Evolutionary conservation across 129 eudicot species (phyloP).

Genomic region (Apium graveolens): DNA sequence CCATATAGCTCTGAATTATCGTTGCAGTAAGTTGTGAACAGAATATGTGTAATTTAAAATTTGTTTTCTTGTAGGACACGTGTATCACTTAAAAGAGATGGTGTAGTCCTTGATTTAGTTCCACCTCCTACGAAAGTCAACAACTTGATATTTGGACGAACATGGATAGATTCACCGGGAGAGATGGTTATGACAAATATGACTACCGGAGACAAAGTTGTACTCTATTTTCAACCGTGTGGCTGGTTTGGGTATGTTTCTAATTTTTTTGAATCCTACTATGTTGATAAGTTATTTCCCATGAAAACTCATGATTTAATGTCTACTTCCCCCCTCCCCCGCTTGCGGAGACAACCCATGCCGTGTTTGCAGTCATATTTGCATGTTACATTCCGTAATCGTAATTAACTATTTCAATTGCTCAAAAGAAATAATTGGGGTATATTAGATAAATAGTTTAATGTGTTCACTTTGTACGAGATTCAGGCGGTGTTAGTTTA

Average conservation of each 20-base stretch:
- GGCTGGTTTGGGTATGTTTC: slow-evolving; percentile 87
- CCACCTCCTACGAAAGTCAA: slow-evolving; percentile 92
- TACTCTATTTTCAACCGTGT: slow-evolving; percentile 86
- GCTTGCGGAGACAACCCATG: too few relatives aligned
- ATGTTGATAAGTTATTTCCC: background rate
- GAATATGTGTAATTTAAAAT: background rate
- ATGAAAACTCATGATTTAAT: too few relatives aligned
- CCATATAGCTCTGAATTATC: background rate
- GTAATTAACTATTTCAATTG: background rate
- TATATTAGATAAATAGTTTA: background rate
- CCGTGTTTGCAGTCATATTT: background rate
- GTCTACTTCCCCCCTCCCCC: background rate
- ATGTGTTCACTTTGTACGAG: background rate
- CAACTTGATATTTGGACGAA: slow-evolving; percentile 85
- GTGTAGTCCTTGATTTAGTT: slow-evolving; percentile 71
- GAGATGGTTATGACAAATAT: slow-evolving; percentile 80
- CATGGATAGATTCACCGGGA: slow-evolving; percentile 96
- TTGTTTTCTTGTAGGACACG: slow-evolving; percentile 46
- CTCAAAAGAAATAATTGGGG: background rate
- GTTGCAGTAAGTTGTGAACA: background rate
- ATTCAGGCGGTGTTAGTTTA: background rate
- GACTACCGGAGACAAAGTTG: slow-evolving; percentile 93
- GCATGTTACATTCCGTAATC: background rate
- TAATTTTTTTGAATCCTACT: background rate
- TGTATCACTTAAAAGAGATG: slow-evolving; percentile 61